Evolutionary conservation across 139 green algal genomes (phyloP).

Genomic region (Spirogloea muscicola): DNA sequence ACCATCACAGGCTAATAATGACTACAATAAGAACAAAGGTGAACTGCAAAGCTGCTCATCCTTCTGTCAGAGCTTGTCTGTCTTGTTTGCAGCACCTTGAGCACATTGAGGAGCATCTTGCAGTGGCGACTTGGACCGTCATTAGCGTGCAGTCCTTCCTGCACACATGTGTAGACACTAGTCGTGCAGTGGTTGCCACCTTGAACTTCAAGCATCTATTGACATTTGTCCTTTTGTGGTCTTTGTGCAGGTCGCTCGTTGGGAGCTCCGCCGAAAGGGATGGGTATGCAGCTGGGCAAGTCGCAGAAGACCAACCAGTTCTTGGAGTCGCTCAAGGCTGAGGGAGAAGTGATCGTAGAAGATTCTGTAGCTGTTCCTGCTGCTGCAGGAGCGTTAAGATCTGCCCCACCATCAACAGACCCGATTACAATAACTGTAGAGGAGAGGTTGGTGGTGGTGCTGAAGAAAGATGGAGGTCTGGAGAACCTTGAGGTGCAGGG

Average conservation of each 20-base stretch:
- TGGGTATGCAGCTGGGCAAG: conserved; percentile 80
- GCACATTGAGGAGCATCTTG: neutral
- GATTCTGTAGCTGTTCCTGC: conserved; percentile 38
- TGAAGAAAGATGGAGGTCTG: conserved; percentile 89
- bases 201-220: neutral
- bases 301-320: conserved; percentile 70
- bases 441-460: conserved; percentile 57
- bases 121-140: neutral
- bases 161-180: neutral
- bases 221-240: conserved; percentile 3
- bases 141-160: neutral
- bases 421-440: conserved; percentile 50
- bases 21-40: neutral
- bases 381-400: conserved; percentile 15
- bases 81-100: neutral
- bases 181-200: neutral
- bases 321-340: conserved; percentile 73
- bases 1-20: neutral
- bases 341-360: conserved; percentile 70
- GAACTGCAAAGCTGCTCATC: neutral
- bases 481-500: conserved; percentile 93
- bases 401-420: conserved; percentile 10
- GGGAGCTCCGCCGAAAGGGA: conserved; percentile 28
- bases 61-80: neutral
- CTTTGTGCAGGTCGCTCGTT: neutral